Percentiles rank a stretch among this genome's conserved stretches.
Conservation (phyloP, 1,284 basidiomycete genomes). For the Sanghuangporus baumii region DNA sequence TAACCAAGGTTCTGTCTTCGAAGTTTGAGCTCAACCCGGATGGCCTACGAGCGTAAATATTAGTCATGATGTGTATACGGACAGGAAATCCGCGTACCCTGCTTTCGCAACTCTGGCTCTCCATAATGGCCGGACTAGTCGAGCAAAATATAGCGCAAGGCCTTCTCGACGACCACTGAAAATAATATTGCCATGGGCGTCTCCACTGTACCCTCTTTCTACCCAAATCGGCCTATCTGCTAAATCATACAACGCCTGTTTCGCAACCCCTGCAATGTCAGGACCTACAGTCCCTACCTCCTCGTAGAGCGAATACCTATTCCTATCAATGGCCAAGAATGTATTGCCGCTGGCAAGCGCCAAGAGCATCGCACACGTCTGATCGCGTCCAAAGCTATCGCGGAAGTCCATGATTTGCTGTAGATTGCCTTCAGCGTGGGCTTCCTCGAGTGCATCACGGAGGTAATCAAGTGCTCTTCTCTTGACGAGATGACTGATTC, state of each 20-base stretch:
- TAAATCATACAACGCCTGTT: conserved; percentile 79
- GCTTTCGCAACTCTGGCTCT: conserved; percentile 65
- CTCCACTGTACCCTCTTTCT: conserved; percentile 64
- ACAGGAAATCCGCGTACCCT: conserved; percentile 38
- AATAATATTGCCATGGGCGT: conserved; percentile 65
- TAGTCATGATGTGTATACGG: not conserved
- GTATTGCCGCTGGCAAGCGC: conserved; percentile 73
- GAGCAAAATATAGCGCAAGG: conserved; percentile 80
- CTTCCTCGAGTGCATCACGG: conserved; percentile 66
- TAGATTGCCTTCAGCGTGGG: conserved; percentile 58
- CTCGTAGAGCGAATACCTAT: conserved; percentile 33
- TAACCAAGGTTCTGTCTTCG: conserved; percentile 56
- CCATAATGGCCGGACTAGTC: conserved; percentile 87
- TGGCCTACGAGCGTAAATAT: conserved; percentile 4
- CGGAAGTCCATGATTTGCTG: conserved; percentile 70
- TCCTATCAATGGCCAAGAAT: conserved; percentile 51
- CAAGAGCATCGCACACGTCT: conserved; percentile 90
- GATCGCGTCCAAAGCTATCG: conserved; percentile 82
- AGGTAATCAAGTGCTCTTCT: conserved; percentile 81
- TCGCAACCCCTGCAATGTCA: conserved; percentile 64
- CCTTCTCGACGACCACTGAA: conserved; percentile 91
- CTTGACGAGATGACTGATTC: conserved; percentile 80
- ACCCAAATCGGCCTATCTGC: conserved; percentile 78
- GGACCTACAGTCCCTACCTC: conserved; percentile 47
- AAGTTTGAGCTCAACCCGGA: conserved; percentile 47